phyloP scores from a whole-genome alignment of 176 grass and related monocot species.

The Aegilops bicornis region DNA sequence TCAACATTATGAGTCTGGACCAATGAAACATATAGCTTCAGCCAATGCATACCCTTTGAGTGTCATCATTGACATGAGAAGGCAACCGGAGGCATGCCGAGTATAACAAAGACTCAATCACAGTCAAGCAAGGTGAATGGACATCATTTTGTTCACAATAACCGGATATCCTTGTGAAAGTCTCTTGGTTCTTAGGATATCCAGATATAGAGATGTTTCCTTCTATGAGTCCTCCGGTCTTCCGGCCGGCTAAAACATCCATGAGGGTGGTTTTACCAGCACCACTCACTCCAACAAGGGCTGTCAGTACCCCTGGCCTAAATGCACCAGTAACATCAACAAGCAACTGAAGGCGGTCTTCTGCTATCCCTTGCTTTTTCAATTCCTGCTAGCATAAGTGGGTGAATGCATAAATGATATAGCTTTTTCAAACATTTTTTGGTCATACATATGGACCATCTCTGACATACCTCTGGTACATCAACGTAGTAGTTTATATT shows the following conservation, averaged over 20 bases:
- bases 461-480: constrained; percentile 74
- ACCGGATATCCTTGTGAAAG: constrained; percentile 86
- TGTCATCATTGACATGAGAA: constrained; percentile 72
- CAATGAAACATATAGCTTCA: not conserved
- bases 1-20: not conserved
- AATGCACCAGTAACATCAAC: constrained; percentile 91
- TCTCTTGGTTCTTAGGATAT: constrained; percentile 90
- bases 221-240: constrained; percentile 87
- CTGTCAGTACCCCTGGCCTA: constrained; percentile 77
- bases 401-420: constrained; percentile 47
- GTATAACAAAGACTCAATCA: constrained; percentile 72
- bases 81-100: constrained; percentile 86
- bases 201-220: constrained; percentile 82
- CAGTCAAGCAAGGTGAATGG: constrained; percentile 89
- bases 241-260: constrained; percentile 94
- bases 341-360: constrained; percentile 74
- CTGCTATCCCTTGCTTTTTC: constrained; percentile 68
- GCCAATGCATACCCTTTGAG: constrained; percentile 58
- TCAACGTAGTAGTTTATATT: constrained; percentile 96
- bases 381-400: constrained; percentile 70
- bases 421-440: not conserved
- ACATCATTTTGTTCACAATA: constrained; percentile 96
- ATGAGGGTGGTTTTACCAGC: constrained; percentile 97
- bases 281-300: constrained; percentile 88
- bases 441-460: constrained; percentile 1